A percentile compares a stretch with the other conserved stretches of the same genome.
These are phyloP conservation scores for Colletotrichum acutatum DNA, from an alignment of 2,329 filamentous ascomycete species.

Conservation along the genomic window DNA sequence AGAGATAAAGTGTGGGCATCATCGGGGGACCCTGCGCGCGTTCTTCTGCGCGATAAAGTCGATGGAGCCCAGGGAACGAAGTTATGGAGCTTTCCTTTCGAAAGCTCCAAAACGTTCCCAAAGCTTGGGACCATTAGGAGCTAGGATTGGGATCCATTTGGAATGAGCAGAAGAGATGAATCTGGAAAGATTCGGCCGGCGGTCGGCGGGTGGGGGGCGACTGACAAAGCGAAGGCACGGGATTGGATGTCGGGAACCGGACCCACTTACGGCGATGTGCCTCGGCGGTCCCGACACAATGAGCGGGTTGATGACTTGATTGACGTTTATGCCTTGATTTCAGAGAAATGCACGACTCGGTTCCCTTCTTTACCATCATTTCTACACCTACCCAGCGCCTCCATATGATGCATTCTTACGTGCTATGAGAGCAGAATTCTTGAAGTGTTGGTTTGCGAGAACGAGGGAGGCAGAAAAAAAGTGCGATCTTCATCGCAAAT, in stretches of 20 bases:
- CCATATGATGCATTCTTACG: neutral
- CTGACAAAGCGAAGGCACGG: slow-evolving; percentile 30
- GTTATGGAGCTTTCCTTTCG: no score
- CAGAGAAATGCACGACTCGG: neutral
- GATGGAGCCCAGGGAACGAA: no score
- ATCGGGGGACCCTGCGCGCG: neutral
- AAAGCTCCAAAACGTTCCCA: no score
- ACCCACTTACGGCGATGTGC: neutral
- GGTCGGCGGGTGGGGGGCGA: slow-evolving; percentile 6
- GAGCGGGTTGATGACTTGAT: neutral
- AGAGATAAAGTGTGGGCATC: slow-evolving; percentile 5
- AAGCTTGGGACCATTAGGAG: neutral
- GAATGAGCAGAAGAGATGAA: neutral
- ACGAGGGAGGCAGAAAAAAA: neutral
- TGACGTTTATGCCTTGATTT: slow-evolving; percentile 9
- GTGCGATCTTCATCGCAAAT: neutral
- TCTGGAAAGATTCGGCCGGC: neutral
- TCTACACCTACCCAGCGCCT: no score
- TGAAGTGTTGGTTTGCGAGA: neutral
- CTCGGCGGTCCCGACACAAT: slow-evolving; percentile 24
- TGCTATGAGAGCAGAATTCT: neutral
- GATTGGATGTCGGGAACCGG: slow-evolving; percentile 22
- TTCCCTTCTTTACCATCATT: no score
- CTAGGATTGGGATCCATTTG: no score
- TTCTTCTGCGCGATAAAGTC: neutral